phyloP scores from a whole-genome alignment of 345 rosid species.

The Erucastrum elatum region DNA sequence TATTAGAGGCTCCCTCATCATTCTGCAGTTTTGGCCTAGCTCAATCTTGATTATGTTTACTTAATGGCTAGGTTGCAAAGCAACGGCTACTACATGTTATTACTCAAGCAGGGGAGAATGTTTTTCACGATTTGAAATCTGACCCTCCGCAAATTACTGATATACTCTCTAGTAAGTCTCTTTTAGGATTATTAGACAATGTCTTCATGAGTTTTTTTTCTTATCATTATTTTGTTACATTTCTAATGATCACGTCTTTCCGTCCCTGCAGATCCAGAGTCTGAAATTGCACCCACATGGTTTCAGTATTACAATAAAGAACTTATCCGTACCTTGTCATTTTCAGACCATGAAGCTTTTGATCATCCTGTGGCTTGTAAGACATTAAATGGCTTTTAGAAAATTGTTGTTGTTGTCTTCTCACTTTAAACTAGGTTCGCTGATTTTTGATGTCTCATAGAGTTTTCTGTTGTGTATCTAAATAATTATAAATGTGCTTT shows the following conservation, averaged over 20 bases:
- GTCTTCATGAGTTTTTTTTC: no score
- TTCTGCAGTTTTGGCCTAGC: background rate
- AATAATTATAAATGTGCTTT: constrained; percentile 22
- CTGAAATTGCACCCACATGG: constrained; percentile 82
- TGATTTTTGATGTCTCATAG: constrained; percentile 13
- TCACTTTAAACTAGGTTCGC: constrained; percentile 17
- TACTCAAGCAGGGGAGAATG: constrained; percentile 69
- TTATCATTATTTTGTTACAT: no score
- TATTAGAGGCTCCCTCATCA: background rate
- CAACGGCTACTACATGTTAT: constrained; percentile 74
- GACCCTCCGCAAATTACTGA: constrained; percentile 63
- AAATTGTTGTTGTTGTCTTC: background rate
- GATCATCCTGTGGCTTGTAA: constrained; percentile 99
- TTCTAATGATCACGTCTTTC: constrained; percentile 15
- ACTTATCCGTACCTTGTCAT: constrained; percentile 68
- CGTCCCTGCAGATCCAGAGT: constrained; percentile 60
- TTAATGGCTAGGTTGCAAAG: constrained; percentile 63
- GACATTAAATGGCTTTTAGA: constrained; percentile 37
- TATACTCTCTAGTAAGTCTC: constrained; percentile 65
- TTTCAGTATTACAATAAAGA: constrained; percentile 79
- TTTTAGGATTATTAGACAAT: no score
- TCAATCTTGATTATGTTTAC: constrained; percentile 28
- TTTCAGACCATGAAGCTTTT: constrained; percentile 94
- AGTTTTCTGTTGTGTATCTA: constrained; percentile 7
- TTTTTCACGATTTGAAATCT: constrained; percentile 50